Evolutionary conservation across 129 eudicot species (phyloP).

Genomic region (Chrysanthemum lavandulifolium): DNA sequence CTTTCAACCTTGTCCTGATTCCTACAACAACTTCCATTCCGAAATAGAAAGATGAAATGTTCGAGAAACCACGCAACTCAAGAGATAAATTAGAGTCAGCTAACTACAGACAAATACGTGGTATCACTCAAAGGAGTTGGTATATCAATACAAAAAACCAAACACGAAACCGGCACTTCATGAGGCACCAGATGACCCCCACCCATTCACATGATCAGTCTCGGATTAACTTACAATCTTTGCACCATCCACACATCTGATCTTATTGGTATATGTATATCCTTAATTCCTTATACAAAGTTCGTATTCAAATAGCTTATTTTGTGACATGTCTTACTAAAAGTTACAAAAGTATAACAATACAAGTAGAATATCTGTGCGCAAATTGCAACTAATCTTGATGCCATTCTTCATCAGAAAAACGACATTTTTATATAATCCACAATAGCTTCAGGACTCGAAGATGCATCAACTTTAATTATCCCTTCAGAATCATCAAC

Average conservation of each 20-base stretch:
- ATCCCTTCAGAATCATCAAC: slow-evolving; percentile 80
- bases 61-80: no score
- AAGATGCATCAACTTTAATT: slow-evolving; percentile 63
- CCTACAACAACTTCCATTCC: no score
- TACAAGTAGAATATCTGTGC: slow-evolving; percentile 3
- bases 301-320: background rate
- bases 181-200: no score
- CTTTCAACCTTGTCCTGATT: no score
- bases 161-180: no score
- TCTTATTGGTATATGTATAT: background rate
- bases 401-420: slow-evolving; percentile 14
- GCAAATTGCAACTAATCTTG: slow-evolving; percentile 10
- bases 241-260: background rate
- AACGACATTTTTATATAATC: slow-evolving; percentile 31
- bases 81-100: no score
- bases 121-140: no score
- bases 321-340: background rate
- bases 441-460: slow-evolving; percentile 50
- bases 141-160: no score
- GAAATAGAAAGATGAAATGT: no score
- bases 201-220: no score
- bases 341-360: background rate
- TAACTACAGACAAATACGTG: no score
- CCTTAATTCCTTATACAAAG: no score
- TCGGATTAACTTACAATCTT: background rate